Base-by-base conservation (phyloP, 495 filamentous ascomycete genomes). In the Thozetella sp. region DNA sequence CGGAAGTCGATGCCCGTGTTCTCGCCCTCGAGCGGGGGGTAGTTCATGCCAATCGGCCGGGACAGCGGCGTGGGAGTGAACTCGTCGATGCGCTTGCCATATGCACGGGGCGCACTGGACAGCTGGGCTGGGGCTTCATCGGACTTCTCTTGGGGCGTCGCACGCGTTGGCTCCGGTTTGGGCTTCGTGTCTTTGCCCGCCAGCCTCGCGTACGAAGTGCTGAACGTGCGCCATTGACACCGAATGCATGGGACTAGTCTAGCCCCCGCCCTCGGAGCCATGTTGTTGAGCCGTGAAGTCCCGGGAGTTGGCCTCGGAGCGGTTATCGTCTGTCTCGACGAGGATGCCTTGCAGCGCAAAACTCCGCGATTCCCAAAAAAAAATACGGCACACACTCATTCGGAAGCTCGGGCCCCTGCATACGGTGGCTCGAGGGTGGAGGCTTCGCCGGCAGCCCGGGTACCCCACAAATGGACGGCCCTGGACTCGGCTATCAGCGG, bases 1-100 rank as follows among this genome's bases (percentile, higher is more conserved):
- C 93, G 86, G 2, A 51, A 27, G 63, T 97, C 93, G 62, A 90
- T 69, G 15, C 93, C 92, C 15, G 83, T 88, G 69, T 97, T 98
- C 67, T 97, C 83, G 51, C 91, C 93, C 26, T 86, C 78, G 30
- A 76, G 60, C 0, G 95, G 95, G 0, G 92, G 87, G n/a, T 81
- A 67, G 6, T 76, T 70, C 54, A 95, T 83, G 58, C 95, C 95
- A 60, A 99, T 91, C 25, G 95, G 94, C 23, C 91, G 86, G 52
- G 83, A 75, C 19, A 98, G 83, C 22, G 84, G 82, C 55, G 84
- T 87, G 22, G 90, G 91, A 17, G 81, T 84, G 70, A 89, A 90
- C 30, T 82, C 69, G 15, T 82, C 75, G 50, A 87, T 72, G 54
- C 79, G 67, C 63, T 87, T 85, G 64, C 85, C 83, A 53, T 84